Evolutionary conservation across 441 rosid genomes (phyloP).

Genomic region (Erodium texanum): DNA sequence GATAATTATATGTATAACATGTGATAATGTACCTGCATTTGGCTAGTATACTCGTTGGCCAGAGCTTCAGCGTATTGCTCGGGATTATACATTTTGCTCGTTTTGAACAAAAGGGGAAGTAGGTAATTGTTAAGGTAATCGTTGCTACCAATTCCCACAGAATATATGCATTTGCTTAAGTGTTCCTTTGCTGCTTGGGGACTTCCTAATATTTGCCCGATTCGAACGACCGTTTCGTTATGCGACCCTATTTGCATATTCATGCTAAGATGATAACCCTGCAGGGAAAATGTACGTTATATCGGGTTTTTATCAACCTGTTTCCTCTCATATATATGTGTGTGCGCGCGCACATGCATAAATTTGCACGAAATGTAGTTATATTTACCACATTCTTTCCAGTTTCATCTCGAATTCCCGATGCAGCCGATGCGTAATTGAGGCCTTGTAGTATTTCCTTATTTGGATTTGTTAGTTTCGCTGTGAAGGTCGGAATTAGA

Average conservation of each 20-base stretch:
- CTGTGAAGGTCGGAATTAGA: slow-evolving; percentile 21
- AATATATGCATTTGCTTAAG: slow-evolving; percentile 37
- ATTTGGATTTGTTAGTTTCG: not conserved
- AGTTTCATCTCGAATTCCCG: slow-evolving; percentile 24
- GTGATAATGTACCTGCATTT: slow-evolving; percentile 33
- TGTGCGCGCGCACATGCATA: too few relatives aligned
- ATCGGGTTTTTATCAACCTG: not conserved
- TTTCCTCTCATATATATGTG: too few relatives aligned
- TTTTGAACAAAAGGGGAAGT: too few relatives aligned
- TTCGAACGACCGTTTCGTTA: slow-evolving; percentile 9
- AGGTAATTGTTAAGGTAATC: slow-evolving; percentile 50
- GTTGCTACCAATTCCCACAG: slow-evolving; percentile 46
- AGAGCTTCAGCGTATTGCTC: slow-evolving; percentile 34
- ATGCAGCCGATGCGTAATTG: slow-evolving; percentile 24
- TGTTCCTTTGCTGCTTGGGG: slow-evolving; percentile 9
- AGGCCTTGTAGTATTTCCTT: slow-evolving; percentile 24
- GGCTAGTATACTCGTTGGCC: slow-evolving; percentile 21
- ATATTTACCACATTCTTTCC: slow-evolving; percentile 15
- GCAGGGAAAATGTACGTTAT: not conserved
- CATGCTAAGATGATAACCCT: slow-evolving; percentile 40
- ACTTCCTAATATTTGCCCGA: slow-evolving; percentile 13
- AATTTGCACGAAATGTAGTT: not conserved
- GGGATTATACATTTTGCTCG: slow-evolving; percentile 15
- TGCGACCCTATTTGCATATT: slow-evolving; percentile 36
- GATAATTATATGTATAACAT: too few relatives aligned